phyloP scores from a whole-genome alignment of 2,329 filamentous ascomycete genomes.

The Colletotrichum simmondsii region DNA sequence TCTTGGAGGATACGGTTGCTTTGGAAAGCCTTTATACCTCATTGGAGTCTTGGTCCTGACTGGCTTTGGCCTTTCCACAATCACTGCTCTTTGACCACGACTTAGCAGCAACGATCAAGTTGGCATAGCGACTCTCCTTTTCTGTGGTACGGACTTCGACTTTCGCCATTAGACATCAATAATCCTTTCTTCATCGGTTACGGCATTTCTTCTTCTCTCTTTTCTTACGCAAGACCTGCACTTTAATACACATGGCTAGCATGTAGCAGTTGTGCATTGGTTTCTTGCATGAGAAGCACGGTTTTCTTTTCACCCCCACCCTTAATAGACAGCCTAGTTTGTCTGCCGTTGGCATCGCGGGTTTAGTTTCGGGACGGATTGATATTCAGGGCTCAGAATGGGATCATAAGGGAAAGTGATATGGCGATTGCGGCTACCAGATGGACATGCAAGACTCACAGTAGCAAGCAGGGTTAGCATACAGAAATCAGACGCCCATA shows the following conservation, averaged over 20 bases:
- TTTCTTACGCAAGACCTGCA: background rate
- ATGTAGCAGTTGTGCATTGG: background rate
- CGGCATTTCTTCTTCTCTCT: background rate
- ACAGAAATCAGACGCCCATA: background rate
- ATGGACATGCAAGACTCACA: too few relatives aligned
- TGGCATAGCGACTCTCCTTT: background rate
- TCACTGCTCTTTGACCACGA: background rate
- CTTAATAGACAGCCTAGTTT: constrained; percentile 23
- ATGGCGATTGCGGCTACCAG: background rate
- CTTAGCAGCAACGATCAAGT: background rate
- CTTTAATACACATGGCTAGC: background rate
- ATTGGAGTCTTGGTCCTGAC: background rate
- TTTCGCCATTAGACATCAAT: too few relatives aligned
- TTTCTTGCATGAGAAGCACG: background rate
- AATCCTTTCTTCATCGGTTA: background rate
- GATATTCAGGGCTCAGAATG: background rate
- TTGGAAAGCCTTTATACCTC: background rate
- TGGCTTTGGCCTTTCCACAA: background rate
- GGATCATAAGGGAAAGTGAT: background rate
- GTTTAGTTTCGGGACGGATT: background rate
- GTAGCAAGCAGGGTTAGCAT: background rate
- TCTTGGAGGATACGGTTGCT: background rate
- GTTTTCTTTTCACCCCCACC: background rate
- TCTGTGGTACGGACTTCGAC: background rate
- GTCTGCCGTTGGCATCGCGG: background rate